Evolutionary conservation across 148 eudicot genomes (phyloP).

Genomic region (Diospyros lotus): DNA sequence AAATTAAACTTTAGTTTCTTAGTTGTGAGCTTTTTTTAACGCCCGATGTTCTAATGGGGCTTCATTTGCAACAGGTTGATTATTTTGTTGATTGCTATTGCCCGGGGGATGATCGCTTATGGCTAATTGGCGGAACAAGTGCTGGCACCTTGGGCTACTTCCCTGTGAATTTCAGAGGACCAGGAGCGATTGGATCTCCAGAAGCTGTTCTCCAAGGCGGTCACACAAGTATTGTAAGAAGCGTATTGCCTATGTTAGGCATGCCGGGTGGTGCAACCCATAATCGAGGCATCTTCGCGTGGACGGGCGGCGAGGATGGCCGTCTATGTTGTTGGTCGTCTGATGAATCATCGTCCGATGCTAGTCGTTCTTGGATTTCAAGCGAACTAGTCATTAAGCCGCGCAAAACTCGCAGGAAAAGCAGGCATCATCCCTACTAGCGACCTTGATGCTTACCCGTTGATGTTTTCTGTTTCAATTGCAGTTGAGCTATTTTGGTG

Average conservation of each 20-base stretch:
- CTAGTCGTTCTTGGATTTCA: constrained; percentile 74
- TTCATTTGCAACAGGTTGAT: constrained; percentile 59
- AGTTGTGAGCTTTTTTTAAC: not conserved
- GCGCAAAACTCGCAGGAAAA: constrained; percentile 44
- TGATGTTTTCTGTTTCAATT: not conserved
- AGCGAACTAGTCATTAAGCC: constrained; percentile 49
- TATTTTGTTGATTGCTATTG: constrained; percentile 89
- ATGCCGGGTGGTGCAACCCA: constrained; percentile 20
- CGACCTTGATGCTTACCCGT: not conserved
- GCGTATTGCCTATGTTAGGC: constrained; percentile 52
- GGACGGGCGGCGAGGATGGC: constrained; percentile 99
- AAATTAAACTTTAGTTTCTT: not conserved
- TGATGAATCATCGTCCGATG: constrained; percentile 39
- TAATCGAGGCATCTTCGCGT: constrained; percentile 63
- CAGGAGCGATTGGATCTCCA: constrained; percentile 41
- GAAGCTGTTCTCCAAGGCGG: constrained; percentile 93
- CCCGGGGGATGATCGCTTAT: constrained; percentile 52
- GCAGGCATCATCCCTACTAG: constrained; percentile 75
- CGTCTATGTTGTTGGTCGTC: constrained; percentile 91
- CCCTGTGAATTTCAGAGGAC: constrained; percentile 48
- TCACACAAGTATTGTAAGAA: constrained; percentile 72
- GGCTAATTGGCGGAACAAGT: constrained; percentile 88
- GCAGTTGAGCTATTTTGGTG: too few species aligned
- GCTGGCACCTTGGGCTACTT: constrained; percentile 82
- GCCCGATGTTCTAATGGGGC: not conserved